Evolutionary conservation across 108 stramenopile species (phyloP).

Genomic region (Fragilaria radians): DNA sequence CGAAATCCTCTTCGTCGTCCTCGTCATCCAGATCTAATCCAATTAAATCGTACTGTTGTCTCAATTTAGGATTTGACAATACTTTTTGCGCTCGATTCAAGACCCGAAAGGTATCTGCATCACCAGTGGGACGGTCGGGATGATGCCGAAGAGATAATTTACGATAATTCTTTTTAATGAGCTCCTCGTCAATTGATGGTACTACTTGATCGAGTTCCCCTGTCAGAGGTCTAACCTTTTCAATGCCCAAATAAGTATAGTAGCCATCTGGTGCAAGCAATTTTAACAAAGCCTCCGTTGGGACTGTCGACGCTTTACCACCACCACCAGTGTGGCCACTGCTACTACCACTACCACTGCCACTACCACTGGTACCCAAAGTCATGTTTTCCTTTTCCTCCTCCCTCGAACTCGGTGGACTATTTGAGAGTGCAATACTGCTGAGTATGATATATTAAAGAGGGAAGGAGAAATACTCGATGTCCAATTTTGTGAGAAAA

Average conservation of each 20-base stretch:
- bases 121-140: slow-evolving; percentile 67
- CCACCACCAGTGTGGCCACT: no score
- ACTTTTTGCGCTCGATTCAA: slow-evolving; percentile 76
- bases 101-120: slow-evolving; percentile 71
- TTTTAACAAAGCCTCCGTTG: slow-evolving; percentile 55
- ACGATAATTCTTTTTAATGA: slow-evolving; percentile 75
- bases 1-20: slow-evolving; percentile 31
- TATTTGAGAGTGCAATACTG: no score
- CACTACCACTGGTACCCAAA: no score
- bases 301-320: no score
- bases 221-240: slow-evolving; percentile 12
- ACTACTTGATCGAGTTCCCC: neutral
- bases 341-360: no score
- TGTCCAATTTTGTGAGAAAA: no score
- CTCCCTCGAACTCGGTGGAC: no score
- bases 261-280: slow-evolving; percentile 79
- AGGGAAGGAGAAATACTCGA: no score
- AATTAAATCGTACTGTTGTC: slow-evolving; percentile 76
- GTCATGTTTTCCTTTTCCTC: no score
- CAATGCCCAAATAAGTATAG: slow-evolving; percentile 65
- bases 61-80: slow-evolving; percentile 52
- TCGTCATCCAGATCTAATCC: slow-evolving; percentile 83
- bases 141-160: slow-evolving; percentile 58
- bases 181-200: slow-evolving; percentile 40
- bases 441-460: no score